A percentile compares a stretch with the other conserved stretches of the same genome.
These are phyloP conservation scores for Limnanthes douglasii DNA, from an alignment of 345 rosid genomes.

Conservation along the genomic window DNA sequence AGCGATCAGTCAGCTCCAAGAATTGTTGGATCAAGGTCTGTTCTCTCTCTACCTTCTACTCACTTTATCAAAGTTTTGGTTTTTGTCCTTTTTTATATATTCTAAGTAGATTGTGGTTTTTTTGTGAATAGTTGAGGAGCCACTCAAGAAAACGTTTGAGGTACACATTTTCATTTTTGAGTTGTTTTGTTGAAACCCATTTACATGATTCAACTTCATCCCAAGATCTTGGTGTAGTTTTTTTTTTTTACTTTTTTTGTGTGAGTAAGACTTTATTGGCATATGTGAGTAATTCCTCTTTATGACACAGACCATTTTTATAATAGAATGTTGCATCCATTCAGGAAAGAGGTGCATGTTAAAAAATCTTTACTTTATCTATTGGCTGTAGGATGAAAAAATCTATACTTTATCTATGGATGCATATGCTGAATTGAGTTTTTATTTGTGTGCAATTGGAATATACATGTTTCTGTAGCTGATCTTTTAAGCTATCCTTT, in stretches of 20 bases:
- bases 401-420: neutral
- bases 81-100: no score
- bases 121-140: constrained; percentile 36
- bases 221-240: no score
- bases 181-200: constrained; percentile 6
- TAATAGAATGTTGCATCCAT: no score
- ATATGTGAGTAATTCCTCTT: constrained; percentile 9
- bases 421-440: neutral
- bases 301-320: no score
- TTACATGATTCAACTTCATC: no score
- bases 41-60: neutral
- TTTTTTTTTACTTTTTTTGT: neutral
- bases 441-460: neutral
- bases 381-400: neutral
- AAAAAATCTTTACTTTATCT: neutral
- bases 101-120: neutral
- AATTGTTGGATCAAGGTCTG: constrained; percentile 35
- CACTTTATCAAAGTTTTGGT: neutral
- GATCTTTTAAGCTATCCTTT: constrained; percentile 1
- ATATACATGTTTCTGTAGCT: neutral
- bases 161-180: constrained; percentile 16
- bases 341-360: neutral
- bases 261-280: neutral
- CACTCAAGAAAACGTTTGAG: constrained; percentile 38
- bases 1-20: constrained; percentile 34